These are phyloP conservation scores for Shiraia sp. DNA, from an alignment of 2,329 filamentous ascomycete genomes.

Conservation along the genomic window DNA sequence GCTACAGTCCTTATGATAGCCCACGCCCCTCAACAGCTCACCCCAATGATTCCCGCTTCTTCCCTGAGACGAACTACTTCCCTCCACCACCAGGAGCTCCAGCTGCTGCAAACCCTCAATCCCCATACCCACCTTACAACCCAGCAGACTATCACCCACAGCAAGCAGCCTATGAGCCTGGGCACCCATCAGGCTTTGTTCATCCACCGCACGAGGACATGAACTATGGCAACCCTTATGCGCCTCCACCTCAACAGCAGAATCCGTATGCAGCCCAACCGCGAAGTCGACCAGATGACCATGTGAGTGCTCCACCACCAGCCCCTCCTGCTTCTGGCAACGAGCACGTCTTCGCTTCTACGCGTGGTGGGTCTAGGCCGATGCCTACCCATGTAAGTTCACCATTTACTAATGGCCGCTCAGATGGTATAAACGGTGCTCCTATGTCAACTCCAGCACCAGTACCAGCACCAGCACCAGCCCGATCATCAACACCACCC, in stretches of 20 bases:
- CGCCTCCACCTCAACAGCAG: conserved; percentile 23
- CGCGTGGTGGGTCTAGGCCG: conserved; percentile 42
- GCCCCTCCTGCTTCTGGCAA: conserved; percentile 32
- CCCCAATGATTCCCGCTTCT: conserved; percentile 42
- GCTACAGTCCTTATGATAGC: conserved; percentile 31
- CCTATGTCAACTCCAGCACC: neutral
- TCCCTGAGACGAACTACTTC: conserved; percentile 54
- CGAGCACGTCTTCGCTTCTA: conserved; percentile 25
- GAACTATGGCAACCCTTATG: conserved; percentile 34
- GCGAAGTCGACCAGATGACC: conserved; percentile 45
- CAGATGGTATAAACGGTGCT: conserved; percentile 31
- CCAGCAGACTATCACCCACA: conserved; percentile 51
- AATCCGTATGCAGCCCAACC: conserved; percentile 40
- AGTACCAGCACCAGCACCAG: no score
- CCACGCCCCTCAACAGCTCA: conserved; percentile 40
- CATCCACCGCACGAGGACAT: conserved; percentile 35
- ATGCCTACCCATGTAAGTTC: conserved; percentile 22
- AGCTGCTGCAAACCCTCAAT: conserved; percentile 31
- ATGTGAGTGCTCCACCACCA: conserved; percentile 53
- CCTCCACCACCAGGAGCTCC: conserved; percentile 50
- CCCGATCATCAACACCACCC: no score
- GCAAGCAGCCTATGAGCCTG: conserved; percentile 26
- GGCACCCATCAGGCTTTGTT: conserved; percentile 33
- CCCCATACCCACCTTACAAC: conserved; percentile 39
- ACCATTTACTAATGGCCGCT: conserved; percentile 4